Percentiles rank a stretch among this genome's conserved stretches.
Conservation (phyloP, 2,329 filamentous ascomycete genomes). For the Blastomyces silverae region DNA sequence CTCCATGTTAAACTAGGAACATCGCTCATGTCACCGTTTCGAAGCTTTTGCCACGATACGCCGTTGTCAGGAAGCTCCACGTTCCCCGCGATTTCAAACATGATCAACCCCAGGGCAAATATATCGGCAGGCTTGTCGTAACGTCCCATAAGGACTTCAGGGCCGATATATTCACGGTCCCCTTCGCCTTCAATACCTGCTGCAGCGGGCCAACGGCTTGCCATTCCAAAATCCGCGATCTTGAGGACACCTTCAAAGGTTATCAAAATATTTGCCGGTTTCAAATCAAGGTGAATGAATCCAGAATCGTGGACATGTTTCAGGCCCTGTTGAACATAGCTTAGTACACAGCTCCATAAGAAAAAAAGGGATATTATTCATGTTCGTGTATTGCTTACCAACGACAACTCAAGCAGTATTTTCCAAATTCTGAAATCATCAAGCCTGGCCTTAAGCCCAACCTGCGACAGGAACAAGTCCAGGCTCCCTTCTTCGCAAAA, state of each 20-base stretch:
- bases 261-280: constrained; percentile 60
- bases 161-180: constrained; percentile 92
- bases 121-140: constrained; percentile 90
- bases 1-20: constrained; percentile 83
- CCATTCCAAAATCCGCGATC: constrained; percentile 64
- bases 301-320: constrained; percentile 83
- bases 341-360: constrained; percentile 23
- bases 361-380: not conserved
- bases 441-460: constrained; percentile 74
- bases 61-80: constrained; percentile 92
- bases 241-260: constrained; percentile 60
- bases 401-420: constrained; percentile 76
- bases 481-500: constrained; percentile 92
- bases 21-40: constrained; percentile 81
- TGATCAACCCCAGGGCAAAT: constrained; percentile 88
- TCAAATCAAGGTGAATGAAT: constrained; percentile 65
- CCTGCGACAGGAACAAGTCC: constrained; percentile 73
- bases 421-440: constrained; percentile 99
- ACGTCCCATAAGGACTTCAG: constrained; percentile 78
- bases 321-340: constrained; percentile 56
- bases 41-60: constrained; percentile 78
- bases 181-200: constrained; percentile 80
- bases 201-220: constrained; percentile 68
- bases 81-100: constrained; percentile 90
- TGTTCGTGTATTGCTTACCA: constrained; percentile 52